These are phyloP conservation scores for Tolypocladium ophioglossoides DNA, from an alignment of 2,329 filamentous ascomycete species.

Conservation along the genomic window DNA sequence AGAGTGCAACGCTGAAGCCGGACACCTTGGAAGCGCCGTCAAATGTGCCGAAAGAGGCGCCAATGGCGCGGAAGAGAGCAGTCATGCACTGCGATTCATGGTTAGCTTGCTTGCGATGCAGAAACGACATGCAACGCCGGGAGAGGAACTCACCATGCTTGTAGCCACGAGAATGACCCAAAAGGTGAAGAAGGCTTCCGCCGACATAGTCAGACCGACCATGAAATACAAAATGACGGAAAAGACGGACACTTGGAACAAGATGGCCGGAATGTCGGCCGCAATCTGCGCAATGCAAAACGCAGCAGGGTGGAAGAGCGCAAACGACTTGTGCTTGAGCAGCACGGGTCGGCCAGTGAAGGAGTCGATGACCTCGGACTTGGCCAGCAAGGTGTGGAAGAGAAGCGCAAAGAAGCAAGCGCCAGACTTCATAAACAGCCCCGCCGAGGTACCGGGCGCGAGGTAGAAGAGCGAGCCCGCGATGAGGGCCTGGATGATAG, in stretches of 20 bases:
- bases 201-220: constrained; percentile 41
- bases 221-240: constrained; percentile 53
- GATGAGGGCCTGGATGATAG: constrained; percentile 49
- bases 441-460: constrained; percentile 43
- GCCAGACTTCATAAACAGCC: constrained; percentile 54
- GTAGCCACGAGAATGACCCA: constrained; percentile 42
- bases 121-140: not conserved
- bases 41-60: constrained; percentile 44
- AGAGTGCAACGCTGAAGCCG: constrained; percentile 36
- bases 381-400: constrained; percentile 49
- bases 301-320: constrained; percentile 45
- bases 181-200: constrained; percentile 50
- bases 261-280: constrained; percentile 43
- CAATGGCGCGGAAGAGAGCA: constrained; percentile 44
- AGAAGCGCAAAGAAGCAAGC: constrained; percentile 55
- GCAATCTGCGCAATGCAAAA: constrained; percentile 48
- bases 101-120: constrained; percentile 1
- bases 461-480: constrained; percentile 59
- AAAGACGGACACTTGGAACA: constrained; percentile 49
- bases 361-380: constrained; percentile 56
- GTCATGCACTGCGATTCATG: constrained; percentile 35
- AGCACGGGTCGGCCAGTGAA: constrained; percentile 50
- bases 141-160: constrained; percentile 33
- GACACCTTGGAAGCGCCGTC: constrained; percentile 49
- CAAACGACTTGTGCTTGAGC: constrained; percentile 47